A percentile compares a stretch with the other conserved stretches of the same genome.
Evolutionary conservation across 257 asterid genomes (phyloP).

Genomic region (Anisodus tanguticus): DNA sequence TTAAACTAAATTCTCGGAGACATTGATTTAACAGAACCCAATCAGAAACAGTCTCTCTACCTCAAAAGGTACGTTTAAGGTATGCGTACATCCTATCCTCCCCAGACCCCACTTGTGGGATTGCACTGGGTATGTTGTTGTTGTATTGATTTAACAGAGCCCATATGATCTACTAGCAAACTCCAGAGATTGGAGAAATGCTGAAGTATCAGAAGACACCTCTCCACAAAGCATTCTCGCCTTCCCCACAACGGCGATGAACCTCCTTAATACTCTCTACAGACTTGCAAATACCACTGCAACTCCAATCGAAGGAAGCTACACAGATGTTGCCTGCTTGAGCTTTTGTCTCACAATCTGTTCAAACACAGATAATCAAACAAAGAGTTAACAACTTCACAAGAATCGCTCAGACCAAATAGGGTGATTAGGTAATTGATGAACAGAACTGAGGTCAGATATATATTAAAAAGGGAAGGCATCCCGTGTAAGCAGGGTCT

Average conservation of each 20-base stretch:
- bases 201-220: conserved; percentile 46
- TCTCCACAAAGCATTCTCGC: conserved; percentile 63
- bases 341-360: conserved; percentile 98
- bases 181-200: conserved; percentile 34
- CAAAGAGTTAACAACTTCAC: neutral
- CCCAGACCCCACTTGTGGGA: no score
- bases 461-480: neutral
- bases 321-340: conserved; percentile 90
- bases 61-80: no score
- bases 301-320: conserved; percentile 92
- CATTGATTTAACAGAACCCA: conserved; percentile 32
- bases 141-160: conserved; percentile 30
- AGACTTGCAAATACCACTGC: conserved; percentile 94
- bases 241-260: conserved; percentile 91
- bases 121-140: no score
- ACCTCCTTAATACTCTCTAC: conserved; percentile 88
- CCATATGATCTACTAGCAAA: neutral
- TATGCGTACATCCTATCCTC: no score
- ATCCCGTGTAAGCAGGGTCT: no score
- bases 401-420: neutral
- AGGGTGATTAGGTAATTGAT: neutral
- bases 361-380: neutral
- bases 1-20: conserved; percentile 32
- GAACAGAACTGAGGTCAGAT: neutral
- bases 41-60: no score